Evolutionary conservation across 805 yeast genomes (phyloP), one percentile per base, ranked within the genome.

Genomic region (Saccharomyces eubayanus): DNA sequence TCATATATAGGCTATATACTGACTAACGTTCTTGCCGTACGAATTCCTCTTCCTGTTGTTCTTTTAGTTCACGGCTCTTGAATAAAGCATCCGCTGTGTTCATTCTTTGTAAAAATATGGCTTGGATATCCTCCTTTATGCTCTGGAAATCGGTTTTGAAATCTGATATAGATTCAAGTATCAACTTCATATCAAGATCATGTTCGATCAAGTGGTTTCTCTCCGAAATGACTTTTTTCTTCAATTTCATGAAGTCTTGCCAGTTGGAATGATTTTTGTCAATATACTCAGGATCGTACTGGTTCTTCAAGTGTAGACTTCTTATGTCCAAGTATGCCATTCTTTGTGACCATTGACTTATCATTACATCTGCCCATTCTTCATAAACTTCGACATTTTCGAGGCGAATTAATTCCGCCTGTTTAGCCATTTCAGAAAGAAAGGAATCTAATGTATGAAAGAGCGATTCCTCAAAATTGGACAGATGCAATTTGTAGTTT

Each of bases 341-440:
- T 54, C 81, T 77, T 51, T 79, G 78, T 5, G 86, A 78, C 70
- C 84, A 85, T 59, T 85, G 89, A 58, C 72, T 76, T 53, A 85
- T 75, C 31, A 87, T 76, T 6, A 81, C 78, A 52, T 85, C 90
- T 6, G 84, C 83, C 74, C 86, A 87, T 57, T 86, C 86, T 65
- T 86, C 91, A 63, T 83, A 77, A 0, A 84, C 77, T 58, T 87
- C 91, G 51, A 85, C 75, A 36, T 84, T 77, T 20, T 72, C 65
- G 24, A 70, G 64, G 61, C 80, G 76, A 40, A 74, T 67, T 1
- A 64, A 61, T 31, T 74, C 59, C 46, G 74, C 67, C 12, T 67
- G 59, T 6, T 62, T 53, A 10, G 62, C 58, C 50, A 77, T 61
- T 24, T 68, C 62, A 6, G 21, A 16, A 36, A 36, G 43, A 10